Conservation (phyloP, 345 rosid genomes). For the Ceriops zippeliana region DNA sequence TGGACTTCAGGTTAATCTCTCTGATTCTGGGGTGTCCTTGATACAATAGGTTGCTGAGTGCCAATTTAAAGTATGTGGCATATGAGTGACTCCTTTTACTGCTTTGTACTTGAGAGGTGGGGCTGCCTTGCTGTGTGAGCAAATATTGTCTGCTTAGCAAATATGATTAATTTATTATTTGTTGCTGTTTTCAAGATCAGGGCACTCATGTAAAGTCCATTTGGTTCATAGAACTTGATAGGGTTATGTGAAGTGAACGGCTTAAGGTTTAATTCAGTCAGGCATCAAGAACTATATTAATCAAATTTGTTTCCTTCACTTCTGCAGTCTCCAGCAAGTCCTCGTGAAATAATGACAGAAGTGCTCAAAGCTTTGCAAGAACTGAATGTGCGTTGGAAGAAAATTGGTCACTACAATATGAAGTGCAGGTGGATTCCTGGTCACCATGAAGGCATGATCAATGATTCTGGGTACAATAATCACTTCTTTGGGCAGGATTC, state of each 20-base stretch:
- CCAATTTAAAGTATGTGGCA: neutral
- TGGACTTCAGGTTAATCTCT: constrained; percentile 79
- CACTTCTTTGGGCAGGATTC: constrained; percentile 68
- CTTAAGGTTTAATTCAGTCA: neutral
- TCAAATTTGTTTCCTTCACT: constrained; percentile 10
- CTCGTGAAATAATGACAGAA: constrained; percentile 85
- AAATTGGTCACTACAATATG: constrained; percentile 93
- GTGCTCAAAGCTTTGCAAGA: constrained; percentile 82
- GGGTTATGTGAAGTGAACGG: neutral
- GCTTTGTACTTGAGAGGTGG: neutral
- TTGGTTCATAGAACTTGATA: neutral
- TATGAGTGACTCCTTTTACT: neutral
- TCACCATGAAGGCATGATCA: constrained; percentile 62
- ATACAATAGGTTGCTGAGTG: neutral
- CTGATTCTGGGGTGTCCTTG: neutral
- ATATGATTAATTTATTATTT: neutral
- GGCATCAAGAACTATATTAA: neutral
- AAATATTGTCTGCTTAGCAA: neutral
- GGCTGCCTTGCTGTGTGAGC: neutral
- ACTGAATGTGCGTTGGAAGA: constrained; percentile 89
- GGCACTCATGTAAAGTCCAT: neutral
- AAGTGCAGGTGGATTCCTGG: constrained; percentile 88
- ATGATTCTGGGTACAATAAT: constrained; percentile 47
- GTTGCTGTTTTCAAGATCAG: neutral
- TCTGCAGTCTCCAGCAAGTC: constrained; percentile 78